Evolutionary conservation across 768 basidiomycete genomes (phyloP), one percentile per base, ranked within the genome.

Genomic region (Tremella yokohamensis): DNA sequence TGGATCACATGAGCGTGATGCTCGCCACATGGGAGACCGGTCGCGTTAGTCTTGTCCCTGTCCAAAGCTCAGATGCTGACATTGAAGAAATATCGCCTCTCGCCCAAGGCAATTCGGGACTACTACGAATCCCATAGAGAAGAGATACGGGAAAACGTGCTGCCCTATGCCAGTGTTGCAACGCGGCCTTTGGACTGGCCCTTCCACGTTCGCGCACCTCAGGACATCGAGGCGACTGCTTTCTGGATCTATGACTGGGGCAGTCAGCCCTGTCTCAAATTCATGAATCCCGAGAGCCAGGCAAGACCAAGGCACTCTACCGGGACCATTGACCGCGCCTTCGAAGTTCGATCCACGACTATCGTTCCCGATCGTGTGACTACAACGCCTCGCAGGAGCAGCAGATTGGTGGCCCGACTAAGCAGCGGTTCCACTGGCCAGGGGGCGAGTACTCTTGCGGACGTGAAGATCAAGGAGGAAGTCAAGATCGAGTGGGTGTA

Each of bases 181-280:
- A n/a, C 22, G 7, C 42, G 42, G n/a, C 22, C 42, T 18, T n/a
- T 18, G n/a, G 42, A 18, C n/a, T 45, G 42, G 42, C 42, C 42
- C 8, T 45, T 45, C 22, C n/a, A 45, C 42, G 42, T 6, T 6
- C 42, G 22, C 22, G 42, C n/a, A 6, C 42, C 42, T n/a, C n/a
- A 45, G 15, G 22, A 45, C 42, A n/a, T 22, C n/a, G 42, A 45
- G 22, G 42, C 42, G 22, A 22, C n/a, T 15, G 42, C 42, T 45
- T 45, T n/a, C n/a, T 45, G 42, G 42, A 45, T 45, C 22, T 45
- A 45, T 22, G 42, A 45, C 22, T 45, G 42, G 42, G 42, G 42
- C 8, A 6, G 6, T 22, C n/a, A 45, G 22, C 42, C 4, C 8
- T 45, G 42, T 45, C 4, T 22, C 42, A 45, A 16, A 16, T 45